These are phyloP conservation scores for Teratosphaeria nubilosa DNA, from an alignment of 2,329 filamentous ascomycete species.

Conservation along the genomic window DNA sequence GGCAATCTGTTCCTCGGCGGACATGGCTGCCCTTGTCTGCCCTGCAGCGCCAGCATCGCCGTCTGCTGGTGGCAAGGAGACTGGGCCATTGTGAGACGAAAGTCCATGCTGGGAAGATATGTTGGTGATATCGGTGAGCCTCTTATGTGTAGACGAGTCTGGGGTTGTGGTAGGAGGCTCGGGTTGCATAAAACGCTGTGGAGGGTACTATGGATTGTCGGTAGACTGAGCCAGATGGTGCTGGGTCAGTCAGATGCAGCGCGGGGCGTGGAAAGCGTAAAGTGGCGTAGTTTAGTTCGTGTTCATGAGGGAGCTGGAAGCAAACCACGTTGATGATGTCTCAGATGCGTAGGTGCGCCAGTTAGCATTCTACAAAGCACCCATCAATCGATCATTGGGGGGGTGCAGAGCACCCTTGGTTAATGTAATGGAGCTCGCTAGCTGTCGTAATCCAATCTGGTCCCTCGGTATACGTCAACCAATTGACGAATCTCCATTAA, in stretches of 20 bases:
- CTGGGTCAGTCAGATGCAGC: conserved; percentile 39
- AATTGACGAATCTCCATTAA: too few relatives aligned
- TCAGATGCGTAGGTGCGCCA: too few relatives aligned
- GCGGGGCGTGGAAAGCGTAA: conserved; percentile 1
- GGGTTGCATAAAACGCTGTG: conserved; percentile 55
- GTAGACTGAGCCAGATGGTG: conserved; percentile 46
- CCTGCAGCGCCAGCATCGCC: conserved; percentile 22
- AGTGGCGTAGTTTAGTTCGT: neutral
- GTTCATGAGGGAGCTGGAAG: neutral
- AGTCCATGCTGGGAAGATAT: conserved; percentile 50
- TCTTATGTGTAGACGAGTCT: conserved; percentile 33
- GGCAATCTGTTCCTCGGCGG: conserved; percentile 16
- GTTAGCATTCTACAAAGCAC: too few relatives aligned
- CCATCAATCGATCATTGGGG: too few relatives aligned
- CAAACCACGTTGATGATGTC: neutral
- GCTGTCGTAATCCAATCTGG: too few relatives aligned
- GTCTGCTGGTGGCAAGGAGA: conserved; percentile 31
- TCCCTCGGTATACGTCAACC: neutral
- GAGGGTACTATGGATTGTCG: conserved; percentile 21
- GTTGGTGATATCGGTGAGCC: conserved; percentile 25
- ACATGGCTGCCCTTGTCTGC: conserved; percentile 1
- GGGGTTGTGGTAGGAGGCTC: conserved; percentile 43
- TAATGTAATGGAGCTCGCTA: too few relatives aligned
- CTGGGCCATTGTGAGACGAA: conserved; percentile 36
- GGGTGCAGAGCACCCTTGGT: too few relatives aligned